Evolutionary conservation across 306 rosid species (phyloP), one percentile per base, ranked within the genome.

Genomic region (Malus fusca): DNA sequence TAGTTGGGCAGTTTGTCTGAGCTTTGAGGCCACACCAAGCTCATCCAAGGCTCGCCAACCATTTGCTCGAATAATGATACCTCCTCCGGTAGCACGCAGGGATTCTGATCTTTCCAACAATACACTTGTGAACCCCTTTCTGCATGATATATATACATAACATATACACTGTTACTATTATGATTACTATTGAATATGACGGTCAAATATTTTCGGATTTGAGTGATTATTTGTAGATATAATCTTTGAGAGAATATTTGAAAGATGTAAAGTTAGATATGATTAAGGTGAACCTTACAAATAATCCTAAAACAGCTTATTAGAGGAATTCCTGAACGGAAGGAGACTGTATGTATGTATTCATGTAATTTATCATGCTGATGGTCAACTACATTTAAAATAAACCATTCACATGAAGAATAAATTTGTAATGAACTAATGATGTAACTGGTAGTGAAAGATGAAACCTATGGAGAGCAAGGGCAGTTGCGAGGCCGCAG

Each of bases 401-500:
- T 7, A 37, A 37, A 6, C 42, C 42, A 37, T 14, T 56, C 66
- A 19, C 22, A 8, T 19, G 42, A 56, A 26, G 23, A 11, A 58
- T 26, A 6, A 59, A 22, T 28, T 46, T 42, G 12, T 10, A 53
- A 53, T 19, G 1, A 18, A 48, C 21, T 18, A 21, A 21, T 37
- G 42, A 7, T 37, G 2, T 37, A 37, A 7, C 2, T 7, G 42
- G 15, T 3, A 28, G 3, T 40, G 58, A 40, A 69, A 33, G 15
- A 42, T 12, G 8, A 60, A 40, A 87, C 94, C 91, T 84, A 66
- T 89, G 91, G 35, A 89, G 88, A 23, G 90, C 90, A 21, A 87
- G 88, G 52, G 95, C 90, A 5, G 92, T 88, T 14, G 95, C 88
- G 60, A 90, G 95, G 63, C 95, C 92, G 11, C 92, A 84, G 14